Conservation (phyloP, 192 early-diverging fungal species). For the Umbelopsis sp. region DNA sequence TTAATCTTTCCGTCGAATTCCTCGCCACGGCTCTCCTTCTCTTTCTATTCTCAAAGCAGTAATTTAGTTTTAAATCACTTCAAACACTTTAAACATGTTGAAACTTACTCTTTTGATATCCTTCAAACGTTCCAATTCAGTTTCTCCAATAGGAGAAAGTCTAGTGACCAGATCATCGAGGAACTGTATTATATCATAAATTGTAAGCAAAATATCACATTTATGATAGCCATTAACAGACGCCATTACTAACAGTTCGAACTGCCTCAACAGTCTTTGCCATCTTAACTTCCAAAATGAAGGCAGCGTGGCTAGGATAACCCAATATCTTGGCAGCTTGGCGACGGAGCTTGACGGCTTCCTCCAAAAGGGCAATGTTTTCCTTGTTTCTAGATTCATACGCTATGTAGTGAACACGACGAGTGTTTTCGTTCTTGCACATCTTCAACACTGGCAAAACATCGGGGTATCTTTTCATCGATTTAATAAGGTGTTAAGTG, state of each 20-base stretch:
- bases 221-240: not conserved
- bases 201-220: not conserved
- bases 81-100: not conserved
- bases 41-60: not conserved
- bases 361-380: conserved; percentile 63
- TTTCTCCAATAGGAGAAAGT: conserved; percentile 58
- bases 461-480: conserved; percentile 22
- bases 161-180: conserved; percentile 61
- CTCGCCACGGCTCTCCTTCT: conserved; percentile 39
- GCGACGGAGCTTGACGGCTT: conserved; percentile 44
- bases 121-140: conserved; percentile 63
- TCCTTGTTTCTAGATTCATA: conserved; percentile 61
- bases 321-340: conserved; percentile 57
- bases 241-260: conserved; percentile 28
- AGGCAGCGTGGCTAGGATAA: conserved; percentile 72
- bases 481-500: not conserved
- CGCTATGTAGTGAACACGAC: conserved; percentile 51
- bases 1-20: conserved; percentile 64
- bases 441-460: conserved; percentile 47
- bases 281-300: conserved; percentile 81
- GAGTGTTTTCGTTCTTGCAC: conserved; percentile 55
- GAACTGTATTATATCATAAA: conserved; percentile 45
- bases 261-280: conserved; percentile 72
- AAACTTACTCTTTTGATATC: conserved; percentile 59
- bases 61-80: not conserved